Conservation (phyloP, 2,329 filamentous ascomycete genomes). For the Ambrosiella cleistominuta region DNA sequence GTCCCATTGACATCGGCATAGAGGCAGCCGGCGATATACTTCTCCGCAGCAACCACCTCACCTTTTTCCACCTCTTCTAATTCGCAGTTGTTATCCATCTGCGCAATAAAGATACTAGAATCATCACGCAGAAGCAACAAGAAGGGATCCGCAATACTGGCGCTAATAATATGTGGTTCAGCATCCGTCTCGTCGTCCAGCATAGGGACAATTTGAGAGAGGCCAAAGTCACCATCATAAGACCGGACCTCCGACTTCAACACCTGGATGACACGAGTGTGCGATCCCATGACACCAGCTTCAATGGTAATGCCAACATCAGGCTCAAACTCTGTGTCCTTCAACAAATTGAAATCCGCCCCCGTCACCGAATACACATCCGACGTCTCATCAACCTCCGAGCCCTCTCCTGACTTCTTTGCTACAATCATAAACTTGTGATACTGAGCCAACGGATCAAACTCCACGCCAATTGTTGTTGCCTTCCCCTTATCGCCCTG, state of each 20-base stretch:
- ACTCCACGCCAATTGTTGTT: constrained; percentile 31
- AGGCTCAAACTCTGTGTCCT: constrained; percentile 78
- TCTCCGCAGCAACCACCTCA: constrained; percentile 39
- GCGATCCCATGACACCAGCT: constrained; percentile 64
- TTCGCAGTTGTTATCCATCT: constrained; percentile 62
- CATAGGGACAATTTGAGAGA: constrained; percentile 85
- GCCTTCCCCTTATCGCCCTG: constrained; percentile 29
- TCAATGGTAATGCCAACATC: constrained; percentile 76
- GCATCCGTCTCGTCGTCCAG: constrained; percentile 75
- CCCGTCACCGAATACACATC: constrained; percentile 62
- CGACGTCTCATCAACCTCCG: constrained; percentile 56
- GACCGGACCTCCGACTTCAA: constrained; percentile 72
- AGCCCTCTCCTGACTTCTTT: constrained; percentile 30
- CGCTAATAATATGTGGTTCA: constrained; percentile 60
- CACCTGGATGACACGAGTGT: constrained; percentile 72
- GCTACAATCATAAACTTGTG: constrained; percentile 73
- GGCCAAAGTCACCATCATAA: constrained; percentile 75
- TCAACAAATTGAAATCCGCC: constrained; percentile 55
- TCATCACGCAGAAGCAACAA: constrained; percentile 72
- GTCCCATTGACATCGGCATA: constrained; percentile 50
- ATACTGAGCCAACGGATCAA: constrained; percentile 40
- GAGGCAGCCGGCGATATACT: constrained; percentile 70
- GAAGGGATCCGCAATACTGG: constrained; percentile 76
- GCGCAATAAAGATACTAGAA: constrained; percentile 58
- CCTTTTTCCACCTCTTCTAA: constrained; percentile 62